Evolutionary conservation across 192 early-diverging fungal genomes (phyloP), one percentile per base, ranked within the genome.

Genomic region (Coemansia sp.): DNA sequence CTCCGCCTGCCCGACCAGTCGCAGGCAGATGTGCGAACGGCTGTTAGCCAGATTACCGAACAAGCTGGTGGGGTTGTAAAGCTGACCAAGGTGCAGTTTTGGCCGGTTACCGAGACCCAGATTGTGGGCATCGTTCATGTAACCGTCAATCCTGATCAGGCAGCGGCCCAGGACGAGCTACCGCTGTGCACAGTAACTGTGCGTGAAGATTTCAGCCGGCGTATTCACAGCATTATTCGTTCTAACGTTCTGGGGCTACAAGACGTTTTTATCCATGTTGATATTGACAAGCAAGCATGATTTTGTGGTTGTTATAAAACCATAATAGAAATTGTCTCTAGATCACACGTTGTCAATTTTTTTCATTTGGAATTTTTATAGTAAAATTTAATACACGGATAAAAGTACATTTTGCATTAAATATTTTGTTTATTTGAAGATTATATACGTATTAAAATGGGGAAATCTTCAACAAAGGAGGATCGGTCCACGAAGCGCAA

Each of bases 21-120:
- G 12, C 78, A 81, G 47, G 47, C 51, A 3, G 69, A 72, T 23
- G 73, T 81, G 1, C 58, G 54, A 14, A 4, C 16, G 3, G 65
- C 73, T 4, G 43, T 75, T 18, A 54, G 51, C 20, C 58, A 69
- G 57, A 68, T 75, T 41, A 27, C 19, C 24, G 41, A 39, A 3
- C 52, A 53, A 8, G 52, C 66, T 9, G 32, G 23, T 18, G 53
- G 69, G 18, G 39, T 71, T 19, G 35, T 54, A 22, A 56, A 53
- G 4, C 53, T 71, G 19, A 26, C 59, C 19, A 68, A 58, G 22
- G 72, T 61, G 45, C 71, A 81, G 65, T 75, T 80, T n/a, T 80
- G 78, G 78, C 72, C 78, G 1, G 52, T 81, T 39, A 81, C 78
- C 8, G 78, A 81, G 57, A 57, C 61, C 23, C 62, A 65, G 62